phyloP scores from a whole-genome alignment of 176 grass and related monocot species.

The Miscanthus lutarioriparius region DNA sequence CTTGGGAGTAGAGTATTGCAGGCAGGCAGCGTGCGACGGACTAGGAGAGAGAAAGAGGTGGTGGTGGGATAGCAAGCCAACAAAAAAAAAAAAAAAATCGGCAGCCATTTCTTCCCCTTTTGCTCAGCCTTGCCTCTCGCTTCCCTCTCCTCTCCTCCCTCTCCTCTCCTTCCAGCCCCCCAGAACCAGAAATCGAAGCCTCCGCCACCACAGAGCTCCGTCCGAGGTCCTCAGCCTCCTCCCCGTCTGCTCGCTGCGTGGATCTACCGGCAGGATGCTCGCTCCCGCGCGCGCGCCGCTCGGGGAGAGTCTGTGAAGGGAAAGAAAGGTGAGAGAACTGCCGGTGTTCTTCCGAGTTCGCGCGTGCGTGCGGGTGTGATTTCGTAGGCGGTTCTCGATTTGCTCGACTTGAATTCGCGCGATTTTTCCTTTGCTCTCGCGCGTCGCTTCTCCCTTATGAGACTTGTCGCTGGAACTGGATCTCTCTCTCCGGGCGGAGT shows the following conservation, averaged over 20 bases:
- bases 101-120: slow-evolving; percentile 27
- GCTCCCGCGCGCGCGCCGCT: background rate
- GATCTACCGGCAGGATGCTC: slow-evolving; percentile 37
- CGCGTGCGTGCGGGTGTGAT: no score
- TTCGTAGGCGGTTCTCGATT: background rate
- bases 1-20: background rate
- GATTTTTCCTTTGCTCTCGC: background rate
- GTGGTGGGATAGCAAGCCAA: slow-evolving; percentile 23
- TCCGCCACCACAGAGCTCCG: background rate
- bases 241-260: slow-evolving; percentile 2
- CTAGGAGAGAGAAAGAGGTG: slow-evolving; percentile 28
- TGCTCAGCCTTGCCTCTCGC: background rate
- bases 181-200: background rate
- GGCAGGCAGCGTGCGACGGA: background rate
- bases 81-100: slow-evolving; percentile 15
- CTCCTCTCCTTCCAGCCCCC: background rate
- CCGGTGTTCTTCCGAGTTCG: no score
- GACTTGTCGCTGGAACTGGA: no score
- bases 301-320: background rate
- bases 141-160: background rate
- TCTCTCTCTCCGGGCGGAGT: background rate
- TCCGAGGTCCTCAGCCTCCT: background rate
- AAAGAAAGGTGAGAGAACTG: no score
- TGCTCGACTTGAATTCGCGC: background rate
- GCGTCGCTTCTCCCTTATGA: no score